Conservation (phyloP, 2,329 filamentous ascomycete species). For the Hypomyces rosellus region DNA sequence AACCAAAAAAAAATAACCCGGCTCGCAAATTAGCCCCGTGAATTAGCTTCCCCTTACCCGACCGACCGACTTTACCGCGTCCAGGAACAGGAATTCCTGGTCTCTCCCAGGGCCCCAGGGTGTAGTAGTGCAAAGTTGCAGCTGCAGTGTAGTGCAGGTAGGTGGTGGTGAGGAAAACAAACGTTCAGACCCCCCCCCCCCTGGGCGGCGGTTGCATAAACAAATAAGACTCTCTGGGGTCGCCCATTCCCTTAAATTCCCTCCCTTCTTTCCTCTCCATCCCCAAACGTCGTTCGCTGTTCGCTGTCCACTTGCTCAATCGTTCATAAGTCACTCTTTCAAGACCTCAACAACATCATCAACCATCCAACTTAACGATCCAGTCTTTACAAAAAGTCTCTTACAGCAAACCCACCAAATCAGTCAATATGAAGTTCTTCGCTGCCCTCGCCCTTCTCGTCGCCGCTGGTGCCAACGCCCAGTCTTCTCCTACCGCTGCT, state of each 20-base stretch:
- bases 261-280: conserved; percentile 12
- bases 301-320: too few species aligned
- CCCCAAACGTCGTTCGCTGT: background rate
- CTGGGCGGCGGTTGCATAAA: conserved; percentile 6
- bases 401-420: background rate
- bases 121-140: too few species aligned
- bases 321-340: too few species aligned
- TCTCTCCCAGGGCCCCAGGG: too few species aligned
- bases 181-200: conserved; percentile 3
- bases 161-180: too few species aligned
- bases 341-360: background rate
- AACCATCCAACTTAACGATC: background rate
- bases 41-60: too few species aligned
- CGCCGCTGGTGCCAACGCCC: conserved; percentile 28
- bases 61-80: too few species aligned
- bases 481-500: conserved; percentile 16
- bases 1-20: too few species aligned
- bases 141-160: too few species aligned
- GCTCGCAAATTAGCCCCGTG: too few species aligned
- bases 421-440: conserved; percentile 40
- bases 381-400: background rate
- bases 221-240: conserved; percentile 6
- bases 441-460: conserved; percentile 34
- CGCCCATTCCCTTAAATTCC: conserved; percentile 5
- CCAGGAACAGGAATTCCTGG: too few species aligned